Evolutionary conservation across 176 grass and related monocot genomes (phyloP).

Genomic region (Zoysia pacifica): DNA sequence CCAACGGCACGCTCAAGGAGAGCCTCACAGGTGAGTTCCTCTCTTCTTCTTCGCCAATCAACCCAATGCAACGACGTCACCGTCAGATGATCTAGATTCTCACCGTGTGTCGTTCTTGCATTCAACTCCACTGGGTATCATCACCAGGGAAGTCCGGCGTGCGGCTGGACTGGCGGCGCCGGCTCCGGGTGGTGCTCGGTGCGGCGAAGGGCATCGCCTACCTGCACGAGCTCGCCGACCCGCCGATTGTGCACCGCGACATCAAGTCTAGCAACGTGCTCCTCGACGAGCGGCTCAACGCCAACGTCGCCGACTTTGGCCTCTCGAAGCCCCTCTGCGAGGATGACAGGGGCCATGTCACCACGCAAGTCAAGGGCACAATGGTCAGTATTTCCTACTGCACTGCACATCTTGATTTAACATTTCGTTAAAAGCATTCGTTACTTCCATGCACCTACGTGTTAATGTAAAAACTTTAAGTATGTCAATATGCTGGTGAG

Average conservation of each 20-base stretch:
- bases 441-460: not conserved
- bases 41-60: not conserved
- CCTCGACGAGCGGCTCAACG: conserved; percentile 76
- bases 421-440: not conserved
- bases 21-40: conserved; percentile 58
- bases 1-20: conserved; percentile 86
- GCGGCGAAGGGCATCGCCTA: conserved; percentile 76
- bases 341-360: conserved; percentile 42
- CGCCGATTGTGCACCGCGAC: conserved; percentile 81
- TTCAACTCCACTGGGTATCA: not conserved
- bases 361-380: conserved; percentile 85
- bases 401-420: not conserved
- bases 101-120: not conserved
- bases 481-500: no score
- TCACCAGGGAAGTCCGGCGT: conserved; percentile 76
- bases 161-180: conserved; percentile 66
- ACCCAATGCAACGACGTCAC: not conserved
- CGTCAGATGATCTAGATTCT: not conserved
- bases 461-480: no score
- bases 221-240: conserved; percentile 82
- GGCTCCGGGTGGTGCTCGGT: conserved; percentile 67
- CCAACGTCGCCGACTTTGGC: conserved; percentile 82
- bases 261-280: conserved; percentile 92
- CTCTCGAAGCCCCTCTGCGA: conserved; percentile 70
- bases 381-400: conserved; percentile 44